Evolutionary conservation across 305 asterid species (phyloP).

Genomic region (Petunia hybrid): DNA sequence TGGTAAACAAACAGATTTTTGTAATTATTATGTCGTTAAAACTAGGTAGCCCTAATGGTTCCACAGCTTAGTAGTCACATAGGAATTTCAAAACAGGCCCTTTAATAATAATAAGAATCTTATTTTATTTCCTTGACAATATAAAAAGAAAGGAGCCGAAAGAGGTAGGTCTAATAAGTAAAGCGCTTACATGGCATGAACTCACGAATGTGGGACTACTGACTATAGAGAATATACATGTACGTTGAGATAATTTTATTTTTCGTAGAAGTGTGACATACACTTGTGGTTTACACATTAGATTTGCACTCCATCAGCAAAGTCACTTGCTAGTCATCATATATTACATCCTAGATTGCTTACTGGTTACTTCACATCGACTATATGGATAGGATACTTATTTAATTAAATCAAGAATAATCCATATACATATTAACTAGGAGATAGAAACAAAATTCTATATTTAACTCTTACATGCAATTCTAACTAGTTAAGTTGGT

Average conservation of each 20-base stretch:
- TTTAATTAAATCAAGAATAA: background rate
- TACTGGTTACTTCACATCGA: constrained; percentile 3
- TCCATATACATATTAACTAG: background rate
- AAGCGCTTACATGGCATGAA: background rate
- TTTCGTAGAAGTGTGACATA: background rate
- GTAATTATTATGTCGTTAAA: no score
- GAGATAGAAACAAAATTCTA: background rate
- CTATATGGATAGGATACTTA: background rate
- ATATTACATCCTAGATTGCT: constrained; percentile 24
- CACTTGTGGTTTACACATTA: constrained; percentile 48
- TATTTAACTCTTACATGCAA: background rate
- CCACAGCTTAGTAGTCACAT: no score
- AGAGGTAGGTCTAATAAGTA: constrained; percentile 9
- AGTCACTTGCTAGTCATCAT: constrained; percentile 33
- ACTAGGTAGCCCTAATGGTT: no score
- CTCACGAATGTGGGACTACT: background rate
- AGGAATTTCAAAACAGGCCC: no score
- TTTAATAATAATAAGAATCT: no score
- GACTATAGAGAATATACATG: background rate
- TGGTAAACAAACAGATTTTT: no score
- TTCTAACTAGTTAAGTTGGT: background rate
- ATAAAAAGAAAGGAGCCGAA: constrained; percentile 6
- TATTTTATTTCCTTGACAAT: background rate
- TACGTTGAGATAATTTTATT: background rate
- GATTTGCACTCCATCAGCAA: constrained; percentile 44